Base-by-base conservation (phyloP, 2,329 filamentous ascomycete genomes). In the Orbilia javanica region DNA sequence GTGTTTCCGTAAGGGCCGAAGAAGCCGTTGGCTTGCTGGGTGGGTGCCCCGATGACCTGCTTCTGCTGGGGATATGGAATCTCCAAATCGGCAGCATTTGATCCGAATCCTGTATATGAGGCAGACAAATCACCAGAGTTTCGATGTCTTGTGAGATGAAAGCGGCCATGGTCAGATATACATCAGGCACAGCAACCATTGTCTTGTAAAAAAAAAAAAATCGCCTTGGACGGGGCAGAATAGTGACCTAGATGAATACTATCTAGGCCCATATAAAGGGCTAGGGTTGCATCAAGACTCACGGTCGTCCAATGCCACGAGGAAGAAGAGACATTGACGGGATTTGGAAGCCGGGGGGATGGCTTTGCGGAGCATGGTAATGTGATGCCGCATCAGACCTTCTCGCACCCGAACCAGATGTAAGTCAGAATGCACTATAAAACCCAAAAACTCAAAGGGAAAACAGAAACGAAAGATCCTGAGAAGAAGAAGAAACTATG, bases 31-130 rank as follows among this genome's bases (percentile, higher is more conserved):
- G 73, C 22, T 25, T 53, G 22, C 53, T 60, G 67, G 13, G 74
- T 25, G 2, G 34, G n/a, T 36, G 62, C 53, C 5, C 66, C 31
- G 8, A 52, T 31, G 29, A 3, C 50, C 22, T 64, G 67, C 18
- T 78, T 71, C 34, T 71, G 67, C 22, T 72, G 74, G n/a, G 74
- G 60, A 39, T 63, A 72, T 8, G 74, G 74, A 11, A 78, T 48
- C 13, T 78, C 74, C 46, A 78, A 22, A 13, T 78, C 74, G 27
- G 67, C 67, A 15, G 74, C 60, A 18, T 78, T 72, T 10, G 74
- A 67, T n/a, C 74, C 74, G 29, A 78, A 78, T 25, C 74, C 74
- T 63, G 74, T 78, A 66, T 78, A 78, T 15, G 74, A 68, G 25
- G 74, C 62, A 55, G 74, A 78, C 52, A 78, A 50, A 60, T 78